Percentiles rank a stretch among this genome's conserved stretches.
Evolutionary conservation across 148 eudicot species (phyloP).

Genomic region (Rhododendron kiyosumense): DNA sequence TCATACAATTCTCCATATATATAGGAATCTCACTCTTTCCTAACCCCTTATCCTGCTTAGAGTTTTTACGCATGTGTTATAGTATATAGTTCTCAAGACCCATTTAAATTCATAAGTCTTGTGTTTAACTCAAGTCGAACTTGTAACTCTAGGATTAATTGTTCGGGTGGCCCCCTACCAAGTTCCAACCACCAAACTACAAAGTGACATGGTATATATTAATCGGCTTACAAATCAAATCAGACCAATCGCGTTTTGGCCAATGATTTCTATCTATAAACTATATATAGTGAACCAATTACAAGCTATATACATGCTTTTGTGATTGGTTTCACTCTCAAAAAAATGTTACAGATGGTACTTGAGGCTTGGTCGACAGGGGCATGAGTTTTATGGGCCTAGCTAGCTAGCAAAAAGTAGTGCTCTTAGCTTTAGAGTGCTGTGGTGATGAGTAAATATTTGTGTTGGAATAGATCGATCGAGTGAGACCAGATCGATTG

Average conservation of each 20-base stretch:
- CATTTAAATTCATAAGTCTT: neutral
- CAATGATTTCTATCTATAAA: neutral
- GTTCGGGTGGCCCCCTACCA: neutral
- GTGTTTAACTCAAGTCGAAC: neutral
- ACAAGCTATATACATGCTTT: neutral
- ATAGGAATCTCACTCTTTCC: neutral
- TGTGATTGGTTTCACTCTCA: neutral
- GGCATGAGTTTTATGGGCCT: neutral
- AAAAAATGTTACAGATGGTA: neutral
- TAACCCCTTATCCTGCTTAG: neutral
- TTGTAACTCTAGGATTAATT: neutral
- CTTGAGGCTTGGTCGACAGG: neutral
- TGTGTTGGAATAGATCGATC: neutral
- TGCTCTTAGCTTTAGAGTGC: neutral
- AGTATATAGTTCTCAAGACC: neutral
- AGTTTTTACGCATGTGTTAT: neutral
- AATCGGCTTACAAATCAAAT: neutral
- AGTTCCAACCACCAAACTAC: neutral
- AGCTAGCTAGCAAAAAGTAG: neutral
- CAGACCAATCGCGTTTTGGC: neutral
- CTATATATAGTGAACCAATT: neutral
- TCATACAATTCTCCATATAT: neutral
- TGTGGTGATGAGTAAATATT: conserved; percentile 8
- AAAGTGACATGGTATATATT: neutral
- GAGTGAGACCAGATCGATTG: neutral